Evolutionary conservation across 305 asterid genomes (phyloP), one percentile per base, ranked within the genome.

Genomic region (Withania somnifera): DNA sequence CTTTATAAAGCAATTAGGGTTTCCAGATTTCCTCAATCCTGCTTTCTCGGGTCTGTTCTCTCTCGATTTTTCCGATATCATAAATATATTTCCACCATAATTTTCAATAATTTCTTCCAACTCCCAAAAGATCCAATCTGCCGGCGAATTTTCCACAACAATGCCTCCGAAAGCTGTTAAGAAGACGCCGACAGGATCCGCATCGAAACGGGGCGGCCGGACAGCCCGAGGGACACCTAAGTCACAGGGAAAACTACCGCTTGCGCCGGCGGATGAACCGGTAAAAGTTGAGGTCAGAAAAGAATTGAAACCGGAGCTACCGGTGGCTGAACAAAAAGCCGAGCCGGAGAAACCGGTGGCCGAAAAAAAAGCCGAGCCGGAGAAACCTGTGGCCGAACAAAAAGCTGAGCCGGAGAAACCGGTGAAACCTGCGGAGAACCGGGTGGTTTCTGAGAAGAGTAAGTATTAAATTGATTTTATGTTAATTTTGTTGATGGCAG

Each of bases 111-210:
- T 42, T 67, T 50, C 38, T 1, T 45, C 40, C 1, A 47, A 24
- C 42, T 73, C 11, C 60, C 60, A 6, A 3, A 45, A 73, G 79
- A 45, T 73, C 40, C 42, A 47, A 26, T 47, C 54, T 11, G 22
- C 11, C 78, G 36, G 38, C 5, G 22, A 63, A 30, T 63, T 30
- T 15, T 8, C 79, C 40, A 15, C 26, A 84, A 63, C 78, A 52
- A 95, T 95, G 98, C 98, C 97, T 54, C 98, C 98, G 20, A 90
- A 86, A 84, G 28, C 81, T 81, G 80, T 28, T 3, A 95, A 90
- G 91, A 93, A 87, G 87, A 86, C 92, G 64, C 88, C 94, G 75
- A 85, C 91, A 71, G 98, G 98, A 38, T 95, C 97, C 82, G 94
- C 95, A 30, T 84, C 89, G 83, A 92, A 86, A 92, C 86, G 94